Percentiles rank a stretch among this genome's conserved stretches.
Evolutionary conservation across 2,329 filamentous ascomycete species (phyloP).

Genomic region (Coniochaeta sp.): DNA sequence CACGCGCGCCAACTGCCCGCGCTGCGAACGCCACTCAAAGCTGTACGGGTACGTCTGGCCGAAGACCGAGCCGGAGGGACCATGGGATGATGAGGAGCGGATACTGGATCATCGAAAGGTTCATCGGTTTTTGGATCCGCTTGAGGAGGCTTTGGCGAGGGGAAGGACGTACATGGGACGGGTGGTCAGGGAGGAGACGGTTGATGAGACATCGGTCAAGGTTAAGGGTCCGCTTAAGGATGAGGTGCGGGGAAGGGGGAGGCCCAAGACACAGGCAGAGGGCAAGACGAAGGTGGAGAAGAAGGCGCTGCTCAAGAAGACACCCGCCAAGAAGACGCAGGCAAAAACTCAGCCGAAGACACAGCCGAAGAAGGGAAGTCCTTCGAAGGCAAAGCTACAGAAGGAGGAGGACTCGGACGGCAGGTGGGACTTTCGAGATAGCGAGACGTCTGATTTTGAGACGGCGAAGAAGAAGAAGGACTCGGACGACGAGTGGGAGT

Average conservation of each 20-base stretch:
- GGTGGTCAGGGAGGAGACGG: slow-evolving; percentile 7
- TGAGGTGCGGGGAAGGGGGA: background rate
- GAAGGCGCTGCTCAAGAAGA: background rate
- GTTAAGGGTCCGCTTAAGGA: background rate
- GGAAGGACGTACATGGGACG: slow-evolving; percentile 30
- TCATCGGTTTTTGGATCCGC: slow-evolving; percentile 71
- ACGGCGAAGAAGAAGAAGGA: background rate
- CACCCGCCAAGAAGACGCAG: background rate
- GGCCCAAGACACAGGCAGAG: background rate
- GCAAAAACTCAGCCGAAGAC: background rate
- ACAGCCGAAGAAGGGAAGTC: background rate
- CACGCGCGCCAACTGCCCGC: slow-evolving; percentile 77
- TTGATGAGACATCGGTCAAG: slow-evolving; percentile 1
- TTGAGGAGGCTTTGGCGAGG: slow-evolving; percentile 55
- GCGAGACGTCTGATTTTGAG: too few relatives aligned
- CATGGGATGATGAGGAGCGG: slow-evolving; percentile 62
- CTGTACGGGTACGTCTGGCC: slow-evolving; percentile 94
- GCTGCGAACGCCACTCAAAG: slow-evolving; percentile 93
- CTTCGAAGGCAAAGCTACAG: background rate
- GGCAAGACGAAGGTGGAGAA: background rate
- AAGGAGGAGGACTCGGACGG: too few relatives aligned
- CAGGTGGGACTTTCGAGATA: too few relatives aligned
- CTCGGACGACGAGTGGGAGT: background rate
- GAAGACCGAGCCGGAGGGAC: slow-evolving; percentile 79
- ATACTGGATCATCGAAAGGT: slow-evolving; percentile 81